A percentile compares a stretch with the other conserved stretches of the same genome.
phyloP scores from a whole-genome alignment of 257 asterid genomes.

The Solanum virginianum region DNA sequence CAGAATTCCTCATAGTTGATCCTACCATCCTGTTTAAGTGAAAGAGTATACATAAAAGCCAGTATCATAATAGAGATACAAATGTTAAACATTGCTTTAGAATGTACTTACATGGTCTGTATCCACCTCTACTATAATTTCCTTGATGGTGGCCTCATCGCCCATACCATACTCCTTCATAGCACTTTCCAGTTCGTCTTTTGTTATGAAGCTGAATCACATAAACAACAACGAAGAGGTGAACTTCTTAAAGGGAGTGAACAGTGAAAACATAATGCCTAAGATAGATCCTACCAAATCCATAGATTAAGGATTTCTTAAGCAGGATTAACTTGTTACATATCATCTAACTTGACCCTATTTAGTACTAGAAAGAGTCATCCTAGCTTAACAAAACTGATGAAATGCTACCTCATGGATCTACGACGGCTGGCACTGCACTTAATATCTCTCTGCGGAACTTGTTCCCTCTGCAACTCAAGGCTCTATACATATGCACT shows the following conservation, averaged over 20 bases:
- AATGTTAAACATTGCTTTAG: neutral
- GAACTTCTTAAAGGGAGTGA: neutral
- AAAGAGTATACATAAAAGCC: neutral
- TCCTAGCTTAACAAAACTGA: neutral
- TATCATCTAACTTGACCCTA: neutral
- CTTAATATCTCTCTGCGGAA: neutral
- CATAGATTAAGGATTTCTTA: neutral
- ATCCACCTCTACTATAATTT: conserved; percentile 57
- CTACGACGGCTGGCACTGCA: neutral
- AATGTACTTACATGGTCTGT: conserved; percentile 48
- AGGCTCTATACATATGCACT: neutral
- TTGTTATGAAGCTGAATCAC: conserved; percentile 41
- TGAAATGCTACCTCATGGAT: neutral
- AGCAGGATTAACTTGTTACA: neutral
- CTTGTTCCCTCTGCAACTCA: neutral
- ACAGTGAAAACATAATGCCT: neutral
- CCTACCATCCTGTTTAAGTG: neutral
- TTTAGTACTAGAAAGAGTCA: neutral
- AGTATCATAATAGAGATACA: neutral
- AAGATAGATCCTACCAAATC: neutral
- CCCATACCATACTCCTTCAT: conserved; percentile 66
- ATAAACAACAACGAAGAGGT: neutral
- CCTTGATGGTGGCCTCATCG: conserved; percentile 53
- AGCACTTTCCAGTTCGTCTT: conserved; percentile 61
- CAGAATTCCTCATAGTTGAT: conserved; percentile 1